Evolutionary conservation across 202 grass and related monocot genomes (phyloP).

Genomic region (Sporobolus alterniflorus): DNA sequence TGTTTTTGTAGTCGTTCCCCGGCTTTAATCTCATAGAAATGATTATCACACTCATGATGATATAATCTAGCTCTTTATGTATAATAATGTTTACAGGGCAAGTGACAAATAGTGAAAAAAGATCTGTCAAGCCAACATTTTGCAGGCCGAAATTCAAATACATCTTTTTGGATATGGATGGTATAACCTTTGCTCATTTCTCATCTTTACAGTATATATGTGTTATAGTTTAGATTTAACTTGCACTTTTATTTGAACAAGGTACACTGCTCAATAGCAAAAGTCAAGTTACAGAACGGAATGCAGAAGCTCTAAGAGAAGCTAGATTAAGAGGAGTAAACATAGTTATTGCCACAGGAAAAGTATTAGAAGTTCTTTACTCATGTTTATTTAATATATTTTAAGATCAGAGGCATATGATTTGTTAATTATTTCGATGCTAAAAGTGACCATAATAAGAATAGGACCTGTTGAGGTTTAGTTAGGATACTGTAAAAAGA

Average conservation of each 20-base stretch:
- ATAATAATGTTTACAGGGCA: conserved; percentile 80
- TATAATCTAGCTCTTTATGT: conserved; percentile 49
- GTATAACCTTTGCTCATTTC: conserved; percentile 42
- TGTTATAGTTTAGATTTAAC: conserved; percentile 26
- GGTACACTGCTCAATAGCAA: conserved; percentile 95
- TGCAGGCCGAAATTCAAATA: conserved; percentile 97
- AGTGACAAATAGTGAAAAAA: conserved; percentile 59
- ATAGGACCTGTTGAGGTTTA: background rate
- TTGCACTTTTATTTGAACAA: conserved; percentile 47
- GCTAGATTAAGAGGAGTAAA: conserved; percentile 93
- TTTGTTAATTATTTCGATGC: conserved; percentile 5
- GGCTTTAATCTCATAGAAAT: conserved; percentile 35
- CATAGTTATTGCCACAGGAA: conserved; percentile 95
- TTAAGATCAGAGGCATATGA: background rate
- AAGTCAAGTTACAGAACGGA: conserved; percentile 81
- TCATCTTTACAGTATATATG: conserved; percentile 32
- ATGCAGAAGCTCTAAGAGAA: conserved; percentile 89
- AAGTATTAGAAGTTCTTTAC: conserved; percentile 55
- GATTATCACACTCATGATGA: conserved; percentile 27
- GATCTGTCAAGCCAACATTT: conserved; percentile 72
- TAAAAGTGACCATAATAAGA: too few relatives aligned
- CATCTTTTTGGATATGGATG: conserved; percentile 99
- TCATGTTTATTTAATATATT: conserved; percentile 1
- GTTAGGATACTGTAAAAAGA: background rate
- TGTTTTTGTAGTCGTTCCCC: conserved; percentile 12